Base-by-base conservation (phyloP, 805 yeast genomes). In the Teunomyces funiuensis region DNA sequence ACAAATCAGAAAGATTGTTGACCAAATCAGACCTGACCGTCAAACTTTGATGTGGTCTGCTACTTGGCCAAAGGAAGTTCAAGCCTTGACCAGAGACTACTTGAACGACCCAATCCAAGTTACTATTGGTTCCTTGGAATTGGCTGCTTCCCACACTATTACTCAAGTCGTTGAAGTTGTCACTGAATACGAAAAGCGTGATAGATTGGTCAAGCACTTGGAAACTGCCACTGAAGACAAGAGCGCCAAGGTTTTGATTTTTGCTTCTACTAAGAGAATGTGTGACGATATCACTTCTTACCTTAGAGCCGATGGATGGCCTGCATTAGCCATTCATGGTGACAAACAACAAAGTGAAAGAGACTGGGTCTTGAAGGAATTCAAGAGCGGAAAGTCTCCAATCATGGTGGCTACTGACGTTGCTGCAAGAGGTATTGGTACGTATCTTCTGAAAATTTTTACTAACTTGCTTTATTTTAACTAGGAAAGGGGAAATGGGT, bases 11-110 rank as follows among this genome's bases (percentile, higher is more conserved):
- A 91, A 91, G 74, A 93, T 93, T 69, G 91, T 93, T 54, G 90
- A 85, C 58, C 98, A 91, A 78, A 93, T 93, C 65, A 87, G 99
- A 76, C 99, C 99, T 48, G 99, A 93, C 69, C 89, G 98, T 78
- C 99, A 93, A 76, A 93, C 99, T 47, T 78, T 91, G 58, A 88
- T 93, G 97, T 93, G 98, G 98, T 91, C 98, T 49, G 99, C 99
- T 55, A 93, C 99, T 42, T 93, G 99, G 99, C 99, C 99, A 58
- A 91, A 90, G 79, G 95, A 88, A 69, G 98, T 93, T 50, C 95
- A 91, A 76, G 77, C 82, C 54, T 77, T 93, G 62, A 95, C 97
- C 52, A 79, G 84, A 59, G 99, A 93, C 68, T 93, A 88, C 69
- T 77, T 91, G 63, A 70, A 79, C 42, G 96, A 93, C 65, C 93